Percentiles rank a stretch among this genome's conserved stretches.
Evolutionary conservation across 169 alveolate species (phyloP).

Genomic region (Cryptosporidium parvum): DNA sequence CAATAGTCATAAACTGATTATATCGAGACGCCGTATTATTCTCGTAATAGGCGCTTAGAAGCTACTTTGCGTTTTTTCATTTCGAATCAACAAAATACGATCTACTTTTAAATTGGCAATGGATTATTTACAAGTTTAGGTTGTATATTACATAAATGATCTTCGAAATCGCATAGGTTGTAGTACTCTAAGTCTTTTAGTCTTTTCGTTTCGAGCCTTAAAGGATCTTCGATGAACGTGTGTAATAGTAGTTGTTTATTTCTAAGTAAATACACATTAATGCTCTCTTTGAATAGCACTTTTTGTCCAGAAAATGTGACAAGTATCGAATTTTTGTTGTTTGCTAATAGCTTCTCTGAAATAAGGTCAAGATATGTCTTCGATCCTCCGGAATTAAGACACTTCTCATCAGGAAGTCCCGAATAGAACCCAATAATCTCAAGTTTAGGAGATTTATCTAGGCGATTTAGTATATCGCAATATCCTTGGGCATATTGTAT

Average conservation of each 20-base stretch:
- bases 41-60: constrained; percentile 42
- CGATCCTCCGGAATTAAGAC: neutral
- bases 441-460: neutral
- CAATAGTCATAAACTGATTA: constrained; percentile 30
- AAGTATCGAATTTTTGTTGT: neutral
- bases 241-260: neutral
- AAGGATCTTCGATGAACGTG: neutral
- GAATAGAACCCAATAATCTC: constrained; percentile 48
- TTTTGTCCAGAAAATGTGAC: neutral
- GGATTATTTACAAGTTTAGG: neutral
- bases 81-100: neutral
- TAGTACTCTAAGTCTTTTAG: constrained; percentile 4
- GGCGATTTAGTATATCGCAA: neutral
- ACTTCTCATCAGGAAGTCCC: neutral
- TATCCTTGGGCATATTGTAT: constrained; percentile 31
- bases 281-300: neutral
- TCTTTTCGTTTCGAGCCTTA: neutral
- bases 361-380: neutral
- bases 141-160: constrained; percentile 16
- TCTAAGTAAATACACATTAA: neutral
- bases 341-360: constrained; percentile 16
- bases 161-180: constrained; percentile 30
- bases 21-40: constrained; percentile 70
- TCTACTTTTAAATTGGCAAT: neutral
- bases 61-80: constrained; percentile 12